Base-by-base conservation (phyloP, 805 yeast genomes). In the Teunomyces tritomae region DNA sequence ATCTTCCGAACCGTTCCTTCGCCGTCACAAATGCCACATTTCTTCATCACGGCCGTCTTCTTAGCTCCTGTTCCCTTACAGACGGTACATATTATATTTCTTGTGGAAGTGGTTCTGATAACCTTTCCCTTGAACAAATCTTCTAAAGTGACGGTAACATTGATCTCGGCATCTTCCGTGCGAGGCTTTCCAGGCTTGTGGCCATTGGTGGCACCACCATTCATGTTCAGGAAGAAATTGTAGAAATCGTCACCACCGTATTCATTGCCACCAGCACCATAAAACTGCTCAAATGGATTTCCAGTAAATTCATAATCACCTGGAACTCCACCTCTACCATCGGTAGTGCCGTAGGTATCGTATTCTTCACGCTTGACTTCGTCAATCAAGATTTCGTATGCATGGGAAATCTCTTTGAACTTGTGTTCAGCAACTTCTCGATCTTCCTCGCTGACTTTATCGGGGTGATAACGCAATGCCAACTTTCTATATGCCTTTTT, bases 401-500 rank as follows among this genome's bases (percentile, higher is more conserved):
- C 98, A 51, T 85, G 86, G 14, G 85, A 78, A 48, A 92, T 80
- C 57, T 85, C 91, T 64, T 92, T 92, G 68, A 92, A 92, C 60
- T 77, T 79, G 51, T 78, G 71, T 65, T 89, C 97, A 3, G 96
- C 87, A 14, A 72, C 79, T 11, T 75, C 84, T 49, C 94, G 73
- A 43, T 68, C 65, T 17, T 81, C 82, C 54, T 82, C 88, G 0
- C 80, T 63, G 1, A 82, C 90, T 62, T 94, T 92, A 65, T 92
- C 98, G 0, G 98, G 98, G 66, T 92, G 98, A 57, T 84, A 80
- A 50, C 74, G 72, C 34, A 92, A 74, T 8, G 98, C 98, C 43
- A 89, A 76, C 56, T 83, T 86, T 54, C 95, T 78, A 67, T 89
- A 92, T 0, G 97, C 96, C 64, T 80, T 83, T 57, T 85, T 85